Evolutionary conservation across 768 basidiomycete genomes (phyloP).

Genomic region (Phlebiopsis gigantea): DNA sequence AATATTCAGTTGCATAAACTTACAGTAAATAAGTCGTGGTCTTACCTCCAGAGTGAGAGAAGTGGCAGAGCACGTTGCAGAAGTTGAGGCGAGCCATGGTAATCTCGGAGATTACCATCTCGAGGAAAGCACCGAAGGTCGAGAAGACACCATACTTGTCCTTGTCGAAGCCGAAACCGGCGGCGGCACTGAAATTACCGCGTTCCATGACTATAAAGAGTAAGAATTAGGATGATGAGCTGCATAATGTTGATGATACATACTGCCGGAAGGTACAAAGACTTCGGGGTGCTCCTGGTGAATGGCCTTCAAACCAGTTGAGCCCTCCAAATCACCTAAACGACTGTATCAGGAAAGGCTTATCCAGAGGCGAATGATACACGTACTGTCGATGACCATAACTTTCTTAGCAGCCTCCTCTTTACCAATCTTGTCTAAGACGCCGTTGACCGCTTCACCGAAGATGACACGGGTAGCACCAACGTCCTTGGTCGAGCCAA

Average conservation of each 20-base stretch:
- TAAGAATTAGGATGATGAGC: not conserved
- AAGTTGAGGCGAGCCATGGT: slow-evolving; percentile 92
- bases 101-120: slow-evolving; percentile 85
- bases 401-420: slow-evolving; percentile 77
- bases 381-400: slow-evolving; percentile 82
- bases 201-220: slow-evolving; percentile 22
- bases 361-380: not conserved
- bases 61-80: slow-evolving; percentile 84
- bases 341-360: slow-evolving; percentile 7
- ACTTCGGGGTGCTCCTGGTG: slow-evolving; percentile 90
- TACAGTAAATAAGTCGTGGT: not conserved
- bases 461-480: slow-evolving; percentile 82
- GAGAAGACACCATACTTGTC: slow-evolving; percentile 87
- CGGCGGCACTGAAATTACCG: slow-evolving; percentile 28
- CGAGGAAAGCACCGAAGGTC: slow-evolving; percentile 87
- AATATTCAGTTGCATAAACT: not conserved
- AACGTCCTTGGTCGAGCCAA: slow-evolving; percentile 67
- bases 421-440: slow-evolving; percentile 68
- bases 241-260: slow-evolving; percentile 27
- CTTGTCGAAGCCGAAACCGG: slow-evolving; percentile 76
- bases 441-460: slow-evolving; percentile 77
- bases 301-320: slow-evolving; percentile 82
- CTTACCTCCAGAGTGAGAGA: slow-evolving; percentile 84
- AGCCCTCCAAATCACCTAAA: slow-evolving; percentile 79
- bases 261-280: slow-evolving; percentile 79